These are phyloP conservation scores for Colletotrichum chrysophilum DNA, from an alignment of 2,329 filamentous ascomycete species.

Conservation along the genomic window DNA sequence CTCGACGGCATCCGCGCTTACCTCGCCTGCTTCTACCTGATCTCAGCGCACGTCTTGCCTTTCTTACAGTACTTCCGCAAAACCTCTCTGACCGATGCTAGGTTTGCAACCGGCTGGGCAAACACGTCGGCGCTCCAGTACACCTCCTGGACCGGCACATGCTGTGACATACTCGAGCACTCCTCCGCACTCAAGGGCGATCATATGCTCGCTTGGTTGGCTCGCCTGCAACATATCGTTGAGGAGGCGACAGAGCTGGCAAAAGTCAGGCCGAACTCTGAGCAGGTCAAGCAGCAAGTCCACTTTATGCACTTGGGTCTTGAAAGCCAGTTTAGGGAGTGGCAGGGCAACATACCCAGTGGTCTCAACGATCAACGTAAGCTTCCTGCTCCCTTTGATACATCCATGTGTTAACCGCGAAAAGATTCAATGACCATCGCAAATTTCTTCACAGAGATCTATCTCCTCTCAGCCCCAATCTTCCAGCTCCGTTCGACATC, in stretches of 20 bases:
- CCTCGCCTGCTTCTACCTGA: slow-evolving; percentile 47
- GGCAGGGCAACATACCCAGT: slow-evolving; percentile 37
- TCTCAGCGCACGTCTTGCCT: slow-evolving; percentile 41
- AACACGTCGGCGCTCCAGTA: slow-evolving; percentile 36
- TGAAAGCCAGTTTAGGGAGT: slow-evolving; percentile 50
- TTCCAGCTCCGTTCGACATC: background rate
- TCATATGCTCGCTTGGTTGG: slow-evolving; percentile 46
- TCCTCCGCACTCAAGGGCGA: slow-evolving; percentile 43
- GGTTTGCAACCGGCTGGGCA: slow-evolving; percentile 44
- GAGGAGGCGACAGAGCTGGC: slow-evolving; percentile 41
- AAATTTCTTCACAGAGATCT: slow-evolving; percentile 38
- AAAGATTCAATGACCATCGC: slow-evolving; percentile 8
- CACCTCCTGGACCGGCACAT: slow-evolving; percentile 47
- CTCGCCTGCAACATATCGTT: slow-evolving; percentile 44
- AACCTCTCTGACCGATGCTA: slow-evolving; percentile 25
- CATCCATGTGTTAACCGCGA: slow-evolving; percentile 24
- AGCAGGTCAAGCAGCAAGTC: slow-evolving; percentile 43
- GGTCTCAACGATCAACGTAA: slow-evolving; percentile 9
- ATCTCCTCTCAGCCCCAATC: slow-evolving; percentile 42
- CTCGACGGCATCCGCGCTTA: slow-evolving; percentile 52
- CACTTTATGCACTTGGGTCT: slow-evolving; percentile 52
- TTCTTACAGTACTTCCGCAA: slow-evolving; percentile 14
- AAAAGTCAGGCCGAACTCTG: slow-evolving; percentile 26
- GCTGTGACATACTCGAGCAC: slow-evolving; percentile 48
- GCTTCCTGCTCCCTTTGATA: slow-evolving; percentile 32